Evolutionary conservation across 352 stramenopile genomes (phyloP).

Genomic region (Achlya hypogyna): DNA sequence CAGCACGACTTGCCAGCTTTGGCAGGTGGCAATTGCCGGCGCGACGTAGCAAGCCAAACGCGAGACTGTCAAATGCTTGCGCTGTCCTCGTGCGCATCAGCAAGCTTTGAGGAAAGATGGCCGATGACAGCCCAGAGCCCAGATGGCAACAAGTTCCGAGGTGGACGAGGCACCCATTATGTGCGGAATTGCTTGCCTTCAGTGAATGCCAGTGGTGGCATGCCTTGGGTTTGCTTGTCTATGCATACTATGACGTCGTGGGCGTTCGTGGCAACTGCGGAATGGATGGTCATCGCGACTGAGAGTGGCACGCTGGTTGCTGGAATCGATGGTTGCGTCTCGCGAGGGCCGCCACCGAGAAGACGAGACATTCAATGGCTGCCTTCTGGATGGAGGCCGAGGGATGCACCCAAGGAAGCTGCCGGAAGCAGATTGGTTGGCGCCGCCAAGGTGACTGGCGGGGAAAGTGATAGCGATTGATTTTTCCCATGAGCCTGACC

Average conservation of each 20-base stretch:
- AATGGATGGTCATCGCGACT: too few species aligned
- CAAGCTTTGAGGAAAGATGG: too few species aligned
- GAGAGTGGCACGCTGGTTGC: neutral
- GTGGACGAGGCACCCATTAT: too few species aligned
- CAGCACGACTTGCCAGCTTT: too few species aligned
- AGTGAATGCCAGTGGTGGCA: neutral
- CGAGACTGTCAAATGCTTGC: too few species aligned
- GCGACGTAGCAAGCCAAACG: too few species aligned
- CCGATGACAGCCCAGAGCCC: too few species aligned
- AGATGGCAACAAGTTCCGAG: too few species aligned
- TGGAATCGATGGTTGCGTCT: neutral
- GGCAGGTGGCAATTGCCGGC: too few species aligned
- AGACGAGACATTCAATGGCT: neutral
- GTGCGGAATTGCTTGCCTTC: neutral
- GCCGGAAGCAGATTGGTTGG: neutral
- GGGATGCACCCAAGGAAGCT: neutral
- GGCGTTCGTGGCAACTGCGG: constrained; percentile 1
- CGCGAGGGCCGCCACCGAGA: neutral
- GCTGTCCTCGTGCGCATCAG: too few species aligned
- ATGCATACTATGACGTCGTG: neutral
- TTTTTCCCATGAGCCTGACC: neutral
- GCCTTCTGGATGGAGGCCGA: neutral
- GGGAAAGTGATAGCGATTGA: neutral
- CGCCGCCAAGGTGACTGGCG: neutral
- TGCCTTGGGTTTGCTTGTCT: neutral